A percentile compares a stretch with the other conserved stretches of the same genome.
phyloP scores from a whole-genome alignment of 2,329 filamentous ascomycete species.

The Colletotrichum sp. region DNA sequence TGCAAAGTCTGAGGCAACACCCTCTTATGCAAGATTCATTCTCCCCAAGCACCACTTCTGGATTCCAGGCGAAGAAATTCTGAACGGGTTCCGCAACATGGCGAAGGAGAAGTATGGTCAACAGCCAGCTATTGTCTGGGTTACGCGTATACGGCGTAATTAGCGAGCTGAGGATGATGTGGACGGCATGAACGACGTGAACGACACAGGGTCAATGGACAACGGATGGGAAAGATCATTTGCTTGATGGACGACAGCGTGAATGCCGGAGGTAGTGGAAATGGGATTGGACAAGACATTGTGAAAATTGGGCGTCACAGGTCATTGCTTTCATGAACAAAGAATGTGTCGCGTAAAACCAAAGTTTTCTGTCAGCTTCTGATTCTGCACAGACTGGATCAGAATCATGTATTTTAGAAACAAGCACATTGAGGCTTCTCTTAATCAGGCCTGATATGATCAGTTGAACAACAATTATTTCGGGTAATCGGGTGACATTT shows the following conservation, averaged over 20 bases:
- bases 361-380: not conserved
- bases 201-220: not conserved
- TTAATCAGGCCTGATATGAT: not conserved
- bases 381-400: not conserved
- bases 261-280: not conserved
- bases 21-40: not conserved
- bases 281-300: not conserved
- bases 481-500: not conserved
- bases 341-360: not conserved
- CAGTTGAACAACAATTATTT: not conserved
- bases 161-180: not conserved
- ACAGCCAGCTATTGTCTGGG: not conserved
- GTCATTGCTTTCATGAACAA: not conserved
- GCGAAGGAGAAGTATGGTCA: not conserved
- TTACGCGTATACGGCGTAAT: rapidly evolving
- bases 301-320: not conserved
- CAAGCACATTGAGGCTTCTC: not conserved
- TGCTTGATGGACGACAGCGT: not conserved
- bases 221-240: not conserved
- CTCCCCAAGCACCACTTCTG: not conserved
- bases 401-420: not conserved
- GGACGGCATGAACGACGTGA: not conserved
- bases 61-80: not conserved
- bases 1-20: not conserved
- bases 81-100: not conserved